Evolutionary conservation across 1,284 basidiomycete genomes (phyloP).

Genomic region (Earliella scabrosa): DNA sequence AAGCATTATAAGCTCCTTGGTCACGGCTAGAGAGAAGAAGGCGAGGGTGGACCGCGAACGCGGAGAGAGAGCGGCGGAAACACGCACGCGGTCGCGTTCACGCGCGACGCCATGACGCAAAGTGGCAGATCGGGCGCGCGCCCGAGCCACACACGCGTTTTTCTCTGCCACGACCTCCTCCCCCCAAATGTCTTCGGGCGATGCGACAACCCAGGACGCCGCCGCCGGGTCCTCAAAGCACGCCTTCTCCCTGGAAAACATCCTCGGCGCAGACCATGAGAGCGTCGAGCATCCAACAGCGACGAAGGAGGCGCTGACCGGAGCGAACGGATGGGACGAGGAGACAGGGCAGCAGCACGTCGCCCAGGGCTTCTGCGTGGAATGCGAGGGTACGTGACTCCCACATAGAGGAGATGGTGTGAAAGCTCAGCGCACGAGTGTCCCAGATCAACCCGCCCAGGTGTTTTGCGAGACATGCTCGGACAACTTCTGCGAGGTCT

Average conservation of each 20-base stretch:
- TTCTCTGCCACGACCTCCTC: slow-evolving; percentile 1
- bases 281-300: slow-evolving; percentile 55
- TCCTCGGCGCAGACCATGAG: slow-evolving; percentile 65
- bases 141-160: slow-evolving; percentile 15
- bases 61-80: no score
- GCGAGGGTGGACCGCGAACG: no score
- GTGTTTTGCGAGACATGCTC: slow-evolving; percentile 69
- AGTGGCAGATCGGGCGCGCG: slow-evolving; percentile 11
- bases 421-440: no score
- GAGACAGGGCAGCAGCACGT: slow-evolving; percentile 51
- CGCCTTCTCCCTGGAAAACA: slow-evolving; percentile 67
- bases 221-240: slow-evolving; percentile 9
- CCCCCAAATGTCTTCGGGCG: slow-evolving; percentile 23
- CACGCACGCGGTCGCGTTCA: no score
- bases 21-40: no score
- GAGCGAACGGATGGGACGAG: slow-evolving; percentile 66
- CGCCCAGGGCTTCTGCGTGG: slow-evolving; percentile 73
- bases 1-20: no score
- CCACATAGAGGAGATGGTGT: no score
- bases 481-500: slow-evolving; percentile 81
- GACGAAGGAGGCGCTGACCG: slow-evolving; percentile 34
- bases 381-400: slow-evolving; percentile 79
- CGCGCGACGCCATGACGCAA: no score
- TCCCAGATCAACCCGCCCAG: slow-evolving; percentile 78
- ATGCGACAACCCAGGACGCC: slow-evolving; percentile 11